Evolutionary conservation across 1,139 yeast genomes (phyloP).

Genomic region (Lodderomyces beijingensis): DNA sequence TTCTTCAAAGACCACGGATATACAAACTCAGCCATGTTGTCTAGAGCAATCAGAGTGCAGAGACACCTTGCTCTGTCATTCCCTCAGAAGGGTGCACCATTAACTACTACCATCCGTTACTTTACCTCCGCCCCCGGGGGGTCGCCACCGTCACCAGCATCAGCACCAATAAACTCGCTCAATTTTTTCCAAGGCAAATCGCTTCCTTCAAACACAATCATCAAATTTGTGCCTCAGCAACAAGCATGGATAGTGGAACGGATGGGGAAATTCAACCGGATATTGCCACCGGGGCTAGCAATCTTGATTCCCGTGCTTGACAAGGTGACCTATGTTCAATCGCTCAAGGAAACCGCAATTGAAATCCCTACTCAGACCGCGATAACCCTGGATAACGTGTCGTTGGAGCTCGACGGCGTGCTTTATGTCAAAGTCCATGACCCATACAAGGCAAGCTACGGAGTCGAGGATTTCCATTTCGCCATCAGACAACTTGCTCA

Average conservation of each 20-base stretch:
- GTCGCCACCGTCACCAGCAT: slow-evolving; percentile 1
- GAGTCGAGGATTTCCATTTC: slow-evolving; percentile 84
- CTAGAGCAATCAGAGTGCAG: no score
- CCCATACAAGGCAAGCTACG: slow-evolving; percentile 82
- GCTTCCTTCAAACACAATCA: slow-evolving; percentile 68
- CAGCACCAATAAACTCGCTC: slow-evolving; percentile 20
- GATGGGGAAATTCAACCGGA: slow-evolving; percentile 80
- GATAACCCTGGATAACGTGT: slow-evolving; percentile 81
- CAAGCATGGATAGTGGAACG: slow-evolving; percentile 90
- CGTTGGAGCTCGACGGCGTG: slow-evolving; percentile 81
- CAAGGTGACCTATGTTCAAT: slow-evolving; percentile 74
- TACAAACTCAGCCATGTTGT: no score
- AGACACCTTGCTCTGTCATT: no score
- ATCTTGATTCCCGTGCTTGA: slow-evolving; percentile 69
- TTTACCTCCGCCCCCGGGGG: no score
- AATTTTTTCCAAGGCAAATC: slow-evolving; percentile 65
- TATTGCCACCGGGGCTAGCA: slow-evolving; percentile 76
- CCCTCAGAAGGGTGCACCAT: no score
- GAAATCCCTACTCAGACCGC: slow-evolving; percentile 85
- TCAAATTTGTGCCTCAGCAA: slow-evolving; percentile 84
- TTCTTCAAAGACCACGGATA: no score
- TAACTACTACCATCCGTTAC: no score
- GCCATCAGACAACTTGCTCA: slow-evolving; percentile 85
- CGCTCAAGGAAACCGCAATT: slow-evolving; percentile 75
- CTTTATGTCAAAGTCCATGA: slow-evolving; percentile 73